phyloP scores from a whole-genome alignment of 176 grass and related monocot species.

The Phoenix roebelenii region DNA sequence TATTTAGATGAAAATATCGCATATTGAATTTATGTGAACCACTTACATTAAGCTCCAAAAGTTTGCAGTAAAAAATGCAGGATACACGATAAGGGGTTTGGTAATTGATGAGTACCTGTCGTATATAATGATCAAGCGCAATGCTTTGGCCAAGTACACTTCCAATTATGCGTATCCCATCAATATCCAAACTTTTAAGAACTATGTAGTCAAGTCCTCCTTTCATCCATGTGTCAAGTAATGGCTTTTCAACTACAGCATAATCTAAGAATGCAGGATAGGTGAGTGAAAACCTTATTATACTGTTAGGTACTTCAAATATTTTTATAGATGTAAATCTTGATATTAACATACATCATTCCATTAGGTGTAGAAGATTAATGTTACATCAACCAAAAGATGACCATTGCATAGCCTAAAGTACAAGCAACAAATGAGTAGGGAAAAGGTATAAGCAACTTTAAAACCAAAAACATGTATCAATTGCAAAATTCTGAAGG shows the following conservation, averaged over 20 bases:
- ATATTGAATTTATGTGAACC: too few species aligned
- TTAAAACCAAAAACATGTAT: too few species aligned
- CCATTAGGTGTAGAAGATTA: too few species aligned
- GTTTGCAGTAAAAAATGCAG: not conserved
- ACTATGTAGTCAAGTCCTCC: conserved; percentile 78
- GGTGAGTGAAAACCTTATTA: not conserved
- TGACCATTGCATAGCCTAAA: too few species aligned
- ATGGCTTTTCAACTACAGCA: conserved; percentile 78
- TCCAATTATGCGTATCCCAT: conserved; percentile 73
- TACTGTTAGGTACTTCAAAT: too few species aligned
- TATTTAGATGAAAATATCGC: too few species aligned
- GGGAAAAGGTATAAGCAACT: too few species aligned
- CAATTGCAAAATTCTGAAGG: too few species aligned
- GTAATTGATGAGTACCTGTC: conserved; percentile 42
- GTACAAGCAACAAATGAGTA: not conserved
- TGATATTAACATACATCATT: too few species aligned
- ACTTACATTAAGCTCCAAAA: not conserved
- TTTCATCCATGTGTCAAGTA: conserved; percentile 74
- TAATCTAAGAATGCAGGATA: conserved; percentile 41
- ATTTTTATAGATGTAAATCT: too few species aligned
- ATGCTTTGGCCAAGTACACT: conserved; percentile 95
- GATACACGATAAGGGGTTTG: not conserved
- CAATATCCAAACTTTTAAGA: conserved; percentile 82
- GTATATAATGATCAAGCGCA: conserved; percentile 87
- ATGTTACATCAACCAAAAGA: too few species aligned